phyloP scores from a whole-genome alignment of 176 grass and related monocot genomes.

The Zoysia japonica region DNA sequence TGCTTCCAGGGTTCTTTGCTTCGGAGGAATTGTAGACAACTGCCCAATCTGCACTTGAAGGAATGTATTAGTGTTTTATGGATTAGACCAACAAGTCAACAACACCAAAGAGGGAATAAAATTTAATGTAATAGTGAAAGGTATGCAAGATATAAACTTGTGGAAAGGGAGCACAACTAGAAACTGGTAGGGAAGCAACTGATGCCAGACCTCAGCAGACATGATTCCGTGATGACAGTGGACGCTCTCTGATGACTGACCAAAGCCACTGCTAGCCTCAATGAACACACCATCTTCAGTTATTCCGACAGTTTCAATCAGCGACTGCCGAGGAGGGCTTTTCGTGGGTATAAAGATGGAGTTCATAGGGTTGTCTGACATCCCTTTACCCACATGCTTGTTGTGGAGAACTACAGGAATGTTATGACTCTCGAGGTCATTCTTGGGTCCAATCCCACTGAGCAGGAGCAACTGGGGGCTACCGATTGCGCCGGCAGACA shows the following conservation, averaged over 20 bases:
- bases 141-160: not conserved
- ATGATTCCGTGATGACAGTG: conserved; percentile 87
- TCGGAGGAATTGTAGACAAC: conserved; percentile 70
- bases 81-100: not conserved
- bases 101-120: conserved; percentile 11
- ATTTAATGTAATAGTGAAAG: conserved; percentile 16
- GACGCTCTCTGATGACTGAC: conserved; percentile 79
- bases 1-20: conserved; percentile 61
- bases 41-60: conserved; percentile 69
- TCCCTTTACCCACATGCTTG: conserved; percentile 70
- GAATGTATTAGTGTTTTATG: conserved; percentile 3
- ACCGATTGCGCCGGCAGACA: conserved; percentile 68
- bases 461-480: conserved; percentile 75
- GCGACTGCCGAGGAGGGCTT: conserved; percentile 67
- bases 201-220: conserved; percentile 69
- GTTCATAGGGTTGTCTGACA: conserved; percentile 95
- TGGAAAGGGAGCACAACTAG: conserved; percentile 14
- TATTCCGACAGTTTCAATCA: conserved; percentile 88
- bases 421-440: conserved; percentile 58
- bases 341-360: conserved; percentile 89
- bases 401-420: conserved; percentile 68
- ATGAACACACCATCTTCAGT: conserved; percentile 68
- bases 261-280: conserved; percentile 88
- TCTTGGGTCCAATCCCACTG: conserved; percentile 78
- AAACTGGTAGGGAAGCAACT: conserved; percentile 14